phyloP scores from a whole-genome alignment of 305 asterid species.

The Solanum hybrid region DNA sequence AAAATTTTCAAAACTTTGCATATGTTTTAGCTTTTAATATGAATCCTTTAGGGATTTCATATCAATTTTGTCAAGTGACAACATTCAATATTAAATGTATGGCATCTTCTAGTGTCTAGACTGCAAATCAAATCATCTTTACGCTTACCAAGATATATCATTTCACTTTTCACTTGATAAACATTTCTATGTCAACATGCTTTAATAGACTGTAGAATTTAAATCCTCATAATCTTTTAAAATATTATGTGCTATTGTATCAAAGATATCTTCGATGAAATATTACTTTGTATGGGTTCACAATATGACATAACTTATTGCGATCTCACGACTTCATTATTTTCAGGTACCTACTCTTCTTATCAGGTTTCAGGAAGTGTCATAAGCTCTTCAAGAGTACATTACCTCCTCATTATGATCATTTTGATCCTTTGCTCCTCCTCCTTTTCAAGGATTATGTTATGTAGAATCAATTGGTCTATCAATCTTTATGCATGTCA shows the following conservation, averaged over 20 bases:
- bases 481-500: not conserved
- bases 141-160: not conserved
- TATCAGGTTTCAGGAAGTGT: not conserved
- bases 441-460: not conserved
- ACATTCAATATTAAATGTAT: not conserved
- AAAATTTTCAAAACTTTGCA: too few species aligned
- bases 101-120: not conserved
- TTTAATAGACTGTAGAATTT: not conserved
- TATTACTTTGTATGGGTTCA: not conserved
- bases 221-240: not conserved
- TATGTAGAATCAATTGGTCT: not conserved
- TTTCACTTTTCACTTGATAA: not conserved
- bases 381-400: not conserved
- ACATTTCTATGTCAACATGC: not conserved
- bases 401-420: not conserved
- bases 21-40: too few species aligned
- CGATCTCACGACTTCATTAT: not conserved
- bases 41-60: not conserved
- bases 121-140: too few species aligned
- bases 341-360: not conserved
- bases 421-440: not conserved
- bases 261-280: not conserved
- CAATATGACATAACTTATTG: not conserved
- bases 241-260: not conserved
- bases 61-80: not conserved